phyloP scores from a whole-genome alignment of 108 stramenopile genomes.

The Epithemia pelagica region DNA sequence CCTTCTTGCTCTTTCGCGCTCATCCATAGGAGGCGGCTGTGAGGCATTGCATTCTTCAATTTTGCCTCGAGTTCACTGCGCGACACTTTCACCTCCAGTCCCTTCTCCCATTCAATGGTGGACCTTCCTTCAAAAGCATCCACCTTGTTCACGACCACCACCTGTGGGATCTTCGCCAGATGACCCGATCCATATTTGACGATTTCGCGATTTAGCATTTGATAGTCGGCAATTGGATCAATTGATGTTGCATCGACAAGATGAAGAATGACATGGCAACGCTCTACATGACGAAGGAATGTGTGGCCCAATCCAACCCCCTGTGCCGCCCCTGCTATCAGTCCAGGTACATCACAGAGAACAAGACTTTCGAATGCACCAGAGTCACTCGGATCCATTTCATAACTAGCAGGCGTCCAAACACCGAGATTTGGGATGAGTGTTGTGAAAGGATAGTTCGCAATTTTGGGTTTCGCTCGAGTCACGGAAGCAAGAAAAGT shows the following conservation, averaged over 20 bases:
- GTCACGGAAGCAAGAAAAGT: slow-evolving; percentile 86
- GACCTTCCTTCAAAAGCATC: slow-evolving; percentile 50
- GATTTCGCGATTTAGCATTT: slow-evolving; percentile 92
- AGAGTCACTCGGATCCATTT: slow-evolving; percentile 18
- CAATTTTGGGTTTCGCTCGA: slow-evolving; percentile 94
- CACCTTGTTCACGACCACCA: slow-evolving; percentile 94
- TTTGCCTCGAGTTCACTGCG: slow-evolving; percentile 48
- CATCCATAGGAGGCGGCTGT: slow-evolving; percentile 79
- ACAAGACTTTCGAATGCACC: slow-evolving; percentile 71
- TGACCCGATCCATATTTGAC: slow-evolving; percentile 83
- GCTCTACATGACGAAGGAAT: slow-evolving; percentile 89
- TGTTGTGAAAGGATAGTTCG: slow-evolving; percentile 94
- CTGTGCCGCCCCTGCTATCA: slow-evolving; percentile 83
- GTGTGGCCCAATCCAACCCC: slow-evolving; percentile 88
- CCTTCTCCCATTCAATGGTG: slow-evolving; percentile 39
- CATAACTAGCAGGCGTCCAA: slow-evolving; percentile 52
- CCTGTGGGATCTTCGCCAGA: slow-evolving; percentile 89
- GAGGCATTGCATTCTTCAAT: slow-evolving; percentile 62
- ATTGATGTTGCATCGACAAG: slow-evolving; percentile 87
- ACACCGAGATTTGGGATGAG: slow-evolving; percentile 96
- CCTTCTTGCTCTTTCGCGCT: slow-evolving; percentile 83
- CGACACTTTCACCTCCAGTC: slow-evolving; percentile 18
- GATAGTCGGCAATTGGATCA: slow-evolving; percentile 84
- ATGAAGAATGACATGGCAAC: slow-evolving; percentile 93
- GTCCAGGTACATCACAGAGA: slow-evolving; percentile 90